Conservation (phyloP, 2,329 filamentous ascomycete species). For the Septoria linicola region DNA sequence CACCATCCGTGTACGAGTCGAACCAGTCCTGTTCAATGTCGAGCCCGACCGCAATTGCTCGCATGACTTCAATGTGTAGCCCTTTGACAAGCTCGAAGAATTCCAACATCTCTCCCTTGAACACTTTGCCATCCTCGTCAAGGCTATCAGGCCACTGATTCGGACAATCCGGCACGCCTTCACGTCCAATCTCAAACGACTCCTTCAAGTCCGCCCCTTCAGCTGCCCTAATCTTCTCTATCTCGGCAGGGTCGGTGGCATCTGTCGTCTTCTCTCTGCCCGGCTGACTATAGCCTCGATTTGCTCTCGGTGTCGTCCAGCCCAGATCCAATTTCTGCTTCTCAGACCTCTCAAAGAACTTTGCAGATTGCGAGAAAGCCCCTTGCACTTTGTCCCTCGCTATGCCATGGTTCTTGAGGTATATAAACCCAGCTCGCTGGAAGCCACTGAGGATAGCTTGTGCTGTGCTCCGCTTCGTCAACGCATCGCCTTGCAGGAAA, state of each 20-base stretch:
- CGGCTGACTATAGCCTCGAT: slow-evolving; percentile 49
- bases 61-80: slow-evolving; percentile 70
- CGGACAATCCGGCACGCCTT: slow-evolving; percentile 60
- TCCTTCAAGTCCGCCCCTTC: slow-evolving; percentile 57
- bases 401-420: slow-evolving; percentile 78
- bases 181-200: slow-evolving; percentile 60
- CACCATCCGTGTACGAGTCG: slow-evolving; percentile 66
- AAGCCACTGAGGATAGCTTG: slow-evolving; percentile 74
- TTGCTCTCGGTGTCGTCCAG: slow-evolving; percentile 60
- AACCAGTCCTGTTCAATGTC: slow-evolving; percentile 73
- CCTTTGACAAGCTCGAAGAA: slow-evolving; percentile 75
- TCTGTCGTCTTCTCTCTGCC: slow-evolving; percentile 69
- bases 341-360: slow-evolving; percentile 66
- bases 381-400: slow-evolving; percentile 44
- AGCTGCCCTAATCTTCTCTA: slow-evolving; percentile 55
- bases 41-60: slow-evolving; percentile 61
- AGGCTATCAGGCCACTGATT: slow-evolving; percentile 75
- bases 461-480: slow-evolving; percentile 53
- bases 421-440: slow-evolving; percentile 83
- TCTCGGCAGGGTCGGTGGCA: slow-evolving; percentile 55
- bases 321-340: slow-evolving; percentile 63
- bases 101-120: slow-evolving; percentile 68
- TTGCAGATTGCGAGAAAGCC: slow-evolving; percentile 52
- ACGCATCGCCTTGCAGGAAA: slow-evolving; percentile 62
- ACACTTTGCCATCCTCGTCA: slow-evolving; percentile 60